Evolutionary conservation across 257 asterid genomes (phyloP), one percentile per base, ranked within the genome.

Genomic region (Forsythia viridissima): DNA sequence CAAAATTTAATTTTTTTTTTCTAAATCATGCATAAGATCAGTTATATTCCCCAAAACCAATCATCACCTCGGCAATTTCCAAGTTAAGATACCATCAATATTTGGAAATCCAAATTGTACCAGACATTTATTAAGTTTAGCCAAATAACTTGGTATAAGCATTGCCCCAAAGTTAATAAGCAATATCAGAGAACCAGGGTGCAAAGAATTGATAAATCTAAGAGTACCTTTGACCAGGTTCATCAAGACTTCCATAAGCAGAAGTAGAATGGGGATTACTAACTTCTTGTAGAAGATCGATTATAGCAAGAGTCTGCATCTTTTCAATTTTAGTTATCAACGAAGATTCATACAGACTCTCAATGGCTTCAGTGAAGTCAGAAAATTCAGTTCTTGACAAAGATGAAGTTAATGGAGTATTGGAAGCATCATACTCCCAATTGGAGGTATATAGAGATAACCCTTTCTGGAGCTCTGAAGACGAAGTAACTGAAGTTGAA

Each of bases 191-290:
- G 79, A 63, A 24, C 13, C 46, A 42, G 18, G 70, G 71, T 18
- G 72, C 68, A 65, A 38, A 69, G 70, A 76, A 80, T 8, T 65
- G 41, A 76, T 74, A 55, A 69, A 75, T 59, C 43, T 46, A 74
- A 63, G 71, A 75, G 36, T 88, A 92, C 99, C 97, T 93, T 85
- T 93, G 87, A 81, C 98, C 98, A 82, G 97, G 89, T 77, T 90
- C 99, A 88, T 95, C 99, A 82, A 95, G 97, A 83, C 98, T 90
- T 85, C 87, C 93, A 89, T 89, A 93, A 76, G 92, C 94, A 85
- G 98, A 95, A 76, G 82, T 79, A 65, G 88, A 81, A 44, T 86
- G 83, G 20, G 90, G 87, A 81, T 84, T 78, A 75, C 89, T 86
- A 74, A 93, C 90, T 85, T 95, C 99, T 85, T 87, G 90, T 48